Evolutionary conservation across 208 protist species (phyloP).

Genomic region (Crithidia thermophila): DNA sequence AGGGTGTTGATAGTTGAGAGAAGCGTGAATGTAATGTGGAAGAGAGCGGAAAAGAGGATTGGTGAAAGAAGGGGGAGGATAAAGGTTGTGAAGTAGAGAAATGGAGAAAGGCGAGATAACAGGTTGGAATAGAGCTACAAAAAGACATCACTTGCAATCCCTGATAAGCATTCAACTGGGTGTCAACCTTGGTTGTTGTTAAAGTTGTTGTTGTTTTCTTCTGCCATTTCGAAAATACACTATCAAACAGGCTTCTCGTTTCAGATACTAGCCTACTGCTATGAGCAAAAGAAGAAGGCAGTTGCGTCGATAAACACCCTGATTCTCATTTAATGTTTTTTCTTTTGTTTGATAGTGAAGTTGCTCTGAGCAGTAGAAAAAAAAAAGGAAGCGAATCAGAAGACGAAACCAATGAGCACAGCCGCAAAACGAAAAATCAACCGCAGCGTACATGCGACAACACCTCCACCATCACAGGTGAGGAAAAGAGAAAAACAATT

Average conservation of each 20-base stretch:
- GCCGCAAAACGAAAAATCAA: not conserved
- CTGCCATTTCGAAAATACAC: too few species aligned
- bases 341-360: not conserved
- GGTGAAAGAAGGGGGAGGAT: not conserved
- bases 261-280: too few species aligned
- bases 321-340: too few species aligned
- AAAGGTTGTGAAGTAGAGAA: not conserved
- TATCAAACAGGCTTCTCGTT: too few species aligned
- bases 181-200: too few species aligned
- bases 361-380: not conserved
- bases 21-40: not conserved
- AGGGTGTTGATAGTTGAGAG: not conserved
- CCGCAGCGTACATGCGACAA: not conserved
- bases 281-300: too few species aligned
- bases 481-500: not conserved
- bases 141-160: not conserved
- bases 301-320: too few species aligned
- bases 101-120: not conserved
- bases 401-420: too few species aligned
- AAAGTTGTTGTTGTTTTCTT: too few species aligned
- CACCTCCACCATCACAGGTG: too few species aligned
- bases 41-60: not conserved
- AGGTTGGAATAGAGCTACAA: not conserved
- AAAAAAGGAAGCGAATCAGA: not conserved
- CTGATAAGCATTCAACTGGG: too few species aligned